Base-by-base conservation (phyloP, 108 stramenopile genomes). In the Skeletonema tropicum region DNA sequence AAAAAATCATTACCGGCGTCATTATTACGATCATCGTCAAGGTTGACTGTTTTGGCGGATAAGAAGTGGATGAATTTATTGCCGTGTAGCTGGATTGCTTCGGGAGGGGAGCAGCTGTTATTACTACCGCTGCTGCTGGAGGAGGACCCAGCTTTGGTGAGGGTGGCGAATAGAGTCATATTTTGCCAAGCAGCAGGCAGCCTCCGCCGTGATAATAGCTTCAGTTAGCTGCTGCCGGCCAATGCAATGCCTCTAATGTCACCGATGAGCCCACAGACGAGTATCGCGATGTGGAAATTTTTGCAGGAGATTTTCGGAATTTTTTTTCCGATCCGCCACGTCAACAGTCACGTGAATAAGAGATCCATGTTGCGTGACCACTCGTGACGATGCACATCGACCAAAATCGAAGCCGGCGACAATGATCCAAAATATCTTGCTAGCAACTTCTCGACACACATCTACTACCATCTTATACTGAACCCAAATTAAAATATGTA, bases 401-500 rank as follows among this genome's bases (percentile, higher is more conserved):
- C 48, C 6, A 49, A 49, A 19, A 49, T 6, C 48, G 17, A 61
- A 32, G 26, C 26, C 26, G 60, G 15, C 60, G 30, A 61, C 60
- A 25, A 29, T 29, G 25, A 25, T 29, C 26, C 13, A 25, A 26
- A 25, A 2, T 29, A 25, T 58, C 57, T 12, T 58, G 25, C 57
- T 29, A 58, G 57, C 57, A 25, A 29, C 15, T n/a, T n/a, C n/a
- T n/a, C n/a, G 3, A 39, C 3, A 2, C 10, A 26, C 10, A 23
- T 5, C 60, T 1, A 62, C 4, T 7, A 36, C 35, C 8, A 33
- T 35, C 32, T n/a, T 25, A 21, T 25, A 62, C 6, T 19, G 3
- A 6, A 14, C 26, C 2, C 15, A 35, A 10, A 61, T 7, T 35
- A 35, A 35, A 78, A 29, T n/a, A 98, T 98, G 97, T 97, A 96